phyloP scores from a whole-genome alignment of 2,329 filamentous ascomycete genomes.

The Colletotrichum theobromicola region DNA sequence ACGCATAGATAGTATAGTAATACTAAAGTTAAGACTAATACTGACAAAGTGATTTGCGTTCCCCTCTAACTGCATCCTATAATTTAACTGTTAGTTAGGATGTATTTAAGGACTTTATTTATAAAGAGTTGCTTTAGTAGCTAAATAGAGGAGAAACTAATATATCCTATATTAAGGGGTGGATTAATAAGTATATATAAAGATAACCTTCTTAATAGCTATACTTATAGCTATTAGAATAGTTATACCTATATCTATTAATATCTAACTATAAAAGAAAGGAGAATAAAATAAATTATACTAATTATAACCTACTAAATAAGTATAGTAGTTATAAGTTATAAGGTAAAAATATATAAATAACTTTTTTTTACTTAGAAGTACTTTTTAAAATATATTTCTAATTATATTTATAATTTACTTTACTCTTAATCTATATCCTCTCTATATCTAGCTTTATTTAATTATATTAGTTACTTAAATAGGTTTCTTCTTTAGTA shows the following conservation, averaged over 20 bases:
- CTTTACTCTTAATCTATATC: neutral
- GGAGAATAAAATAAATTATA: neutral
- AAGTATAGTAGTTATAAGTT: neutral
- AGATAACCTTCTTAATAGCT: too few relatives aligned
- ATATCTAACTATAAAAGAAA: neutral
- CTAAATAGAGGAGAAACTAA: neutral
- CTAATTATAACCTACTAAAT: neutral
- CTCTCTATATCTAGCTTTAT: neutral
- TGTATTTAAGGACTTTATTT: neutral
- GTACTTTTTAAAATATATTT: neutral
- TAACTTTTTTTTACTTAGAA: neutral
- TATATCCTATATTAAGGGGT: neutral
- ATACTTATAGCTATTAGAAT: too few relatives aligned
- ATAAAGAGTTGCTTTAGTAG: neutral
- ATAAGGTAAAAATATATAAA: neutral
- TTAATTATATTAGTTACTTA: neutral
- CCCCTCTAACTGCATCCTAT: conserved; percentile 4
- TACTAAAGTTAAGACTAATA: neutral
- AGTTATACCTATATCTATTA: too few relatives aligned
- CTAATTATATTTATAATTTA: neutral
- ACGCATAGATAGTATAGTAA: neutral
- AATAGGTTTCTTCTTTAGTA: neutral
- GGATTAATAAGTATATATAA: too few relatives aligned
- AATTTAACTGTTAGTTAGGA: neutral
- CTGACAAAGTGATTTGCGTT: conserved; percentile 11